Base-by-base conservation (phyloP, 208 protist genomes). In the Wallacemonas sp. region DNA sequence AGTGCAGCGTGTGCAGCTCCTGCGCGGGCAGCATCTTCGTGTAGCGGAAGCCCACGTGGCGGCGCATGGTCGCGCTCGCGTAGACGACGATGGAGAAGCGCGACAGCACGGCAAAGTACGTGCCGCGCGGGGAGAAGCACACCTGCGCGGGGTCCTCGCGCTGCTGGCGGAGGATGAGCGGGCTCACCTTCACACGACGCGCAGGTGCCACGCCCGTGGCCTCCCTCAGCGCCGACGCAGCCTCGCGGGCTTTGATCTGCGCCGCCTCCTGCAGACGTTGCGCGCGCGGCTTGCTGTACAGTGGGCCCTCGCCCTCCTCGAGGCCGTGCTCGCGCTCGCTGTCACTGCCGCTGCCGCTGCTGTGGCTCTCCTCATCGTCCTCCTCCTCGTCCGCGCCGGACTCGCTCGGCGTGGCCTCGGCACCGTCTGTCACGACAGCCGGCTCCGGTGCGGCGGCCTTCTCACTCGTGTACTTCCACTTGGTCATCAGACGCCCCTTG, bases 381-480 rank as follows among this genome's bases (percentile, higher is more conserved):
- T 50, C 44, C 5, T 50, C 44, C 16, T 50, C 44, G n/a, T 22
- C 33, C 14, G 20, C 23, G 2, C 29, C 38, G 14, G 39, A 49
- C 28, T 36, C 57, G 25, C 38, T n/a, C n/a, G n/a, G n/a, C n/a
- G n/a, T n/a, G n/a, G n/a, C n/a, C n/a, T n/a, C n/a, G n/a, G n/a
- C n/a, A n/a, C n/a, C n/a, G n/a, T n/a, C n/a, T n/a, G n/a, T n/a
- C n/a, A n/a, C n/a, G n/a, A n/a, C n/a, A n/a, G n/a, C n/a, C n/a
- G n/a, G n/a, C n/a, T n/a, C n/a, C n/a, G n/a, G n/a, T n/a, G n/a
- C n/a, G n/a, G n/a, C n/a, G 12, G 44, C 11, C 44, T 25, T 50
- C 22, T 50, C 44, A 1, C 16, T 25, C 44, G 44, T 83, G 73
- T 83, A 93, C 70, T 82, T 84, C 87, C 87, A 93, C 74, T 93